Percentiles rank a stretch among this genome's conserved stretches.
Conservation (phyloP, 2,329 filamentous ascomycete genomes). For the Penicillium thymicola region DNA sequence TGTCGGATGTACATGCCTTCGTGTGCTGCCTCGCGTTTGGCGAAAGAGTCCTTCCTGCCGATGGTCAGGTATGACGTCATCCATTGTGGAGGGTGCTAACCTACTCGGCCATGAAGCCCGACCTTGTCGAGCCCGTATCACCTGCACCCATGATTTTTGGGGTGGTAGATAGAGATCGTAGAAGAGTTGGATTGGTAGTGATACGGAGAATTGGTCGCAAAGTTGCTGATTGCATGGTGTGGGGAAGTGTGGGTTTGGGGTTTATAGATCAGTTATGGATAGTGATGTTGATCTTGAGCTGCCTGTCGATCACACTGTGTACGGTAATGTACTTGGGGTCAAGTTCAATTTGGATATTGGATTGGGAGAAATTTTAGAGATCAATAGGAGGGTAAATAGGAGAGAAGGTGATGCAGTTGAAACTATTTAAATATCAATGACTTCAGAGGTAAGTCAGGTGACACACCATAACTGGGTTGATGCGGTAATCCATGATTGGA, state of each 20-base stretch:
- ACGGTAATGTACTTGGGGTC: background rate
- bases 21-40: slow-evolving; percentile 18
- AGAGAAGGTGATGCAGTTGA: background rate
- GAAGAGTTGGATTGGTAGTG: background rate
- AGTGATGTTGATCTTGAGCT: background rate
- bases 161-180: slow-evolving; percentile 19
- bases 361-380: background rate
- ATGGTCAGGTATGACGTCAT: slow-evolving; percentile 22
- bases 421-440: slow-evolving; percentile 1
- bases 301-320: background rate
- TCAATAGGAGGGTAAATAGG: background rate
- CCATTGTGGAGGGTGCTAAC: background rate
- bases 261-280: slow-evolving; percentile 1
- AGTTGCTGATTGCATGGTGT: slow-evolving; percentile 17
- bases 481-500: slow-evolving; percentile 1
- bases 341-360: background rate
- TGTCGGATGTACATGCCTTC: slow-evolving; percentile 18
- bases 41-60: slow-evolving; percentile 22
- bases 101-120: slow-evolving; percentile 29
- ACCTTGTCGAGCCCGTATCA: slow-evolving; percentile 23
- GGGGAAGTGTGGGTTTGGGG: background rate
- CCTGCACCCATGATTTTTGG: slow-evolving; percentile 22
- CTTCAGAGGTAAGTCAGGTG: slow-evolving; percentile 4
- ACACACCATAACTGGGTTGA: background rate
- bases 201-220: slow-evolving; percentile 19